Evolutionary conservation across 768 basidiomycete genomes (phyloP).

Genomic region (Fomitopsis pulvina): DNA sequence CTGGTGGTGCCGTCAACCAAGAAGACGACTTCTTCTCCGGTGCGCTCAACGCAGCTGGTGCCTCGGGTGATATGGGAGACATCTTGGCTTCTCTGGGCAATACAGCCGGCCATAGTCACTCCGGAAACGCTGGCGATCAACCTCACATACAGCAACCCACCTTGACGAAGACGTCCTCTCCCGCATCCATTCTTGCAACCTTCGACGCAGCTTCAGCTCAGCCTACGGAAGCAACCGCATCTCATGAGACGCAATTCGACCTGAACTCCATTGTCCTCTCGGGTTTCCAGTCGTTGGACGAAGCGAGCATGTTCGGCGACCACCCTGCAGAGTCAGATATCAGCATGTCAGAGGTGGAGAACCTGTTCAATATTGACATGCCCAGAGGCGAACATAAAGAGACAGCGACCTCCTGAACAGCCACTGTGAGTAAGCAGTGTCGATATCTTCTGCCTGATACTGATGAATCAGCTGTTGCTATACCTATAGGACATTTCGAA

Average conservation of each 20-base stretch:
- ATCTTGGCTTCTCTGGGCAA: constrained; percentile 10
- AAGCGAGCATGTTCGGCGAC: constrained; percentile 37
- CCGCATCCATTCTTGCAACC: constrained; percentile 25
- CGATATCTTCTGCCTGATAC: no score
- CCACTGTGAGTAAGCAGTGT: no score
- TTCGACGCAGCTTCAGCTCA: constrained; percentile 30
- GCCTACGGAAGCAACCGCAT: constrained; percentile 9
- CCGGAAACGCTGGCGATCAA: not conserved
- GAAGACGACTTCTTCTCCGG: constrained; percentile 12
- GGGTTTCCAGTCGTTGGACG: constrained; percentile 25
- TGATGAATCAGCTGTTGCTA: no score
- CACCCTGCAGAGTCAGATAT: constrained; percentile 33
- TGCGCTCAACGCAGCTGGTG: constrained; percentile 5
- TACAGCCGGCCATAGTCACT: not conserved
- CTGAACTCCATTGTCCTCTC: constrained; percentile 38
- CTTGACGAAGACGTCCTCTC: constrained; percentile 11
- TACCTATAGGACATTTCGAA: no score
- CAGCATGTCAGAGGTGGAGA: constrained; percentile 48
- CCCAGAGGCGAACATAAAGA: not conserved
- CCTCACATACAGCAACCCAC: not conserved
- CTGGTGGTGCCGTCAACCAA: constrained; percentile 13
- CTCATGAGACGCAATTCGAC: constrained; percentile 36
- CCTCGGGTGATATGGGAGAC: constrained; percentile 4
- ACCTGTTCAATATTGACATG: constrained; percentile 38
- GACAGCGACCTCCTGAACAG: no score